Conservation (phyloP, 768 basidiomycete species). For the Galerina marginata region DNA sequence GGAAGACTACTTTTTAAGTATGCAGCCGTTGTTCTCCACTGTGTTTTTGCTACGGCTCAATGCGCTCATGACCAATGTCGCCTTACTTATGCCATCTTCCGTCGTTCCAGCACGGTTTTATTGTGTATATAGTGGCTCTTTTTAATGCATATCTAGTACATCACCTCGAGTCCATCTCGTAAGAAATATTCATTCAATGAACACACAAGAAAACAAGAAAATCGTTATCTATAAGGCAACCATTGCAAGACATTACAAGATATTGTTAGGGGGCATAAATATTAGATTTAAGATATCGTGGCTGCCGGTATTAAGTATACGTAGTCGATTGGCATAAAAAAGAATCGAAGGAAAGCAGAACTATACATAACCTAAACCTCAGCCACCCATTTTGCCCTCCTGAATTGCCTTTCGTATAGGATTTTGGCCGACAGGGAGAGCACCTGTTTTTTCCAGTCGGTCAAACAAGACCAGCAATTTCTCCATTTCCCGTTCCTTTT, state of each 20-base stretch:
- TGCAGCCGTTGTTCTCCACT: constrained; percentile 1
- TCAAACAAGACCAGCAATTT: constrained; percentile 92
- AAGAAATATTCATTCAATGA: neutral
- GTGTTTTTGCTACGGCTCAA: too few species aligned
- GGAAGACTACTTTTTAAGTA: constrained; percentile 65
- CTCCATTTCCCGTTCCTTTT: constrained; percentile 94
- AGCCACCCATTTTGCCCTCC: constrained; percentile 30
- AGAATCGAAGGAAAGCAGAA: too few species aligned
- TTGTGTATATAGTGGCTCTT: constrained; percentile 1
- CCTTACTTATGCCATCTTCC: neutral
- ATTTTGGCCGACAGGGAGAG: constrained; percentile 66
- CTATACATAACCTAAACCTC: neutral
- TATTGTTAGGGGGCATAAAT: constrained; percentile 4
- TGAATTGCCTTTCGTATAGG: constrained; percentile 76
- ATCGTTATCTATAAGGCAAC: too few species aligned
- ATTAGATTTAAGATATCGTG: constrained; percentile 5
- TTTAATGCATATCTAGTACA: constrained; percentile 1
- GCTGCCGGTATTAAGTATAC: constrained; percentile 1
- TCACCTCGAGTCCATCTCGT: too few species aligned
- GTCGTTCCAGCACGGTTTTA: neutral
- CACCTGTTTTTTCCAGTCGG: constrained; percentile 79
- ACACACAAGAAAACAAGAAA: too few species aligned
- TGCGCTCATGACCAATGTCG: too few species aligned
- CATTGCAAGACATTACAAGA: neutral
- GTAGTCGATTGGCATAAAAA: neutral